Conservation (phyloP, 495 filamentous ascomycete genomes). For the Penicillium chermesinum region DNA sequence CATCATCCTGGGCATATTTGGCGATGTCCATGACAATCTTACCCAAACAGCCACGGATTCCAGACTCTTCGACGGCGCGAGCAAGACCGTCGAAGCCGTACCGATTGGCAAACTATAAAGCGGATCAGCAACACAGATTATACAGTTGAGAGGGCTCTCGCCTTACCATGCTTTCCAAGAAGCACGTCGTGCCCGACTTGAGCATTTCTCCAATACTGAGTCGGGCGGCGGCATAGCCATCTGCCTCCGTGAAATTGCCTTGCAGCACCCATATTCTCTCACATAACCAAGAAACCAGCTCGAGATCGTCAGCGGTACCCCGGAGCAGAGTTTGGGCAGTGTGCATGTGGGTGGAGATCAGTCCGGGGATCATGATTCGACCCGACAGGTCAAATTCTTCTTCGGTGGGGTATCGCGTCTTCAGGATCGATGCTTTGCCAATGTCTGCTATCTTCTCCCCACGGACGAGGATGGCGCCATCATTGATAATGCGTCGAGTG, state of each 20-base stretch:
- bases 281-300: slow-evolving; percentile 43
- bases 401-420: slow-evolving; percentile 21
- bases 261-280: slow-evolving; percentile 47
- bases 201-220: slow-evolving; percentile 49
- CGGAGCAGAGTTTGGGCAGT: slow-evolving; percentile 45
- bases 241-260: slow-evolving; percentile 38
- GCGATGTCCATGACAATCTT: slow-evolving; percentile 37
- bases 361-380: slow-evolving; percentile 43
- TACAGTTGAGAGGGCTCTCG: background rate
- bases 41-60: slow-evolving; percentile 45
- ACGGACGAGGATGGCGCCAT: slow-evolving; percentile 41
- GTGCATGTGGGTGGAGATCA: slow-evolving; percentile 49
- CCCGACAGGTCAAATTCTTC: slow-evolving; percentile 31
- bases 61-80: slow-evolving; percentile 42
- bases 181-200: slow-evolving; percentile 47
- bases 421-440: slow-evolving; percentile 30
- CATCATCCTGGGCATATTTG: slow-evolving; percentile 40
- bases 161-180: slow-evolving; percentile 48
- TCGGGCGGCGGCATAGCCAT: slow-evolving; percentile 44
- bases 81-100: slow-evolving; percentile 45
- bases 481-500: slow-evolving; percentile 37
- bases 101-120: slow-evolving; percentile 39
- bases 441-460: slow-evolving; percentile 35
- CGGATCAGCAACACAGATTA: background rate
- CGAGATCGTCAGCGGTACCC: slow-evolving; percentile 44